Base-by-base conservation (phyloP, 768 basidiomycete genomes). In the Naganishia onofrii region DNA sequence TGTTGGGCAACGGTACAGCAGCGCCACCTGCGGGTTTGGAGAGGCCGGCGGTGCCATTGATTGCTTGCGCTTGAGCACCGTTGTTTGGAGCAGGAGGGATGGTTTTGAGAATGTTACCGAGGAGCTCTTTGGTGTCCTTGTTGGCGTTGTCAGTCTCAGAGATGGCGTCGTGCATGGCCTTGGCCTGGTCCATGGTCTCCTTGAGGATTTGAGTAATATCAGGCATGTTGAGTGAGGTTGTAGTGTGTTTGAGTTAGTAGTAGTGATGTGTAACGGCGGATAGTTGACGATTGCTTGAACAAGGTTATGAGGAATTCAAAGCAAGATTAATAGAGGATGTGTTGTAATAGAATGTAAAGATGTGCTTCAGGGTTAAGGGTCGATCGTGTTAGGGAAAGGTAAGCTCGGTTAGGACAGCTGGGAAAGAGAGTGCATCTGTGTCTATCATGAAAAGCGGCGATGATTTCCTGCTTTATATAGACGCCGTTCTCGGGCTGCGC, bases 151-250 rank as follows among this genome's bases (percentile, higher is more conserved):
- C 60, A 34, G n/a, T 63, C 1, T 63, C 60, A 3, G 60, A 29
- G 38, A 63, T 63, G 42, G 60, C 60, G 38, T 42, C 60, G 60
- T 63, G 60, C 60, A 63, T 46, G 3, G 60, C 60, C 42, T 34
- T 34, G 23, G 60, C 60, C 60, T 63, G 60, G 9, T 63, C 60
- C 60, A 63, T 63, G 55, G 67, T 68, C 46, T 69, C 68, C 10
- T 54, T 42, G 57, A 69, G 46, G 48, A 69, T 26, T 58, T 69
- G 68, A 38, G 68, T 42, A 34, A 69, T 63, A 52, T 69, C 68
- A 44, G 68, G 57, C 68, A 69, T 69, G 38, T 9, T 69, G 56
- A 26, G 48, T 15, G 26, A 46, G 42, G 23, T 13, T 64, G 38
- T 46, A n/a, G 34, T 23, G 26, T 52, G 19, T 29, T 65, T 38